Percentiles rank a stretch among this genome's conserved stretches.
Conservation (phyloP, 176 grass and related monocot genomes). For the Otatea glauca region DNA sequence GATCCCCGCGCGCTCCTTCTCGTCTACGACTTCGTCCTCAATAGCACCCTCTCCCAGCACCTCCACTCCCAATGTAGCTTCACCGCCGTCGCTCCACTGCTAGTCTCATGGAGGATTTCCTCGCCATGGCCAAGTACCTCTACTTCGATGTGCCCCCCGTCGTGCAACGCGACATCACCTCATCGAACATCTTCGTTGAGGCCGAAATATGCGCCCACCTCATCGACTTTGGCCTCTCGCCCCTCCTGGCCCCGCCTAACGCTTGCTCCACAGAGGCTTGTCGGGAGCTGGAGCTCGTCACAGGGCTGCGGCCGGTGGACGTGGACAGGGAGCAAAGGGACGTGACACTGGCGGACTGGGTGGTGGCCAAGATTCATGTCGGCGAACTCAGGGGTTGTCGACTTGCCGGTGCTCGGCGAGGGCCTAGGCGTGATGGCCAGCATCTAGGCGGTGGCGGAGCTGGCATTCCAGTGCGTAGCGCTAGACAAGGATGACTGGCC, state of each 20-base stretch:
- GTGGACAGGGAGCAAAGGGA: conserved; percentile 81
- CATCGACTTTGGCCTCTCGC: conserved; percentile 93
- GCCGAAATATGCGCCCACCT: conserved; percentile 85
- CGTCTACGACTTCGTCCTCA: conserved; percentile 94
- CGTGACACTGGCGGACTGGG: conserved; percentile 75
- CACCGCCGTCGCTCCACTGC: background rate
- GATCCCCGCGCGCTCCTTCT: conserved; percentile 88
- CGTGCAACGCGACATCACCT: conserved; percentile 95
- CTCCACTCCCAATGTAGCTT: conserved; percentile 56
- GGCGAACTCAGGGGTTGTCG: conserved; percentile 84
- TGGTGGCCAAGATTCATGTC: conserved; percentile 88
- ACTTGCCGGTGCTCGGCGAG: conserved; percentile 65
- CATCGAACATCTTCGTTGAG: conserved; percentile 93
- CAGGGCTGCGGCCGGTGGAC: conserved; percentile 76
- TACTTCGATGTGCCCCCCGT: conserved; percentile 85
- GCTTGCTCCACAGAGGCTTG: conserved; percentile 61
- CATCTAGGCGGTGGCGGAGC: conserved; percentile 74
- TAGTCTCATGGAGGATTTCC: conserved; percentile 63
- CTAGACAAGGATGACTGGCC: conserved; percentile 95
- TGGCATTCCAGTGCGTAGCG: conserved; percentile 88
- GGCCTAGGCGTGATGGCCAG: conserved; percentile 50
- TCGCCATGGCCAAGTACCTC: conserved; percentile 93
- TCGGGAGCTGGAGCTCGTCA: conserved; percentile 86
- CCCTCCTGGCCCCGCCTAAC: conserved; percentile 65
- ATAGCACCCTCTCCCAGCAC: conserved; percentile 92